Conservation (phyloP, 345 rosid genomes). For the Odontarrhena argentea region DNA sequence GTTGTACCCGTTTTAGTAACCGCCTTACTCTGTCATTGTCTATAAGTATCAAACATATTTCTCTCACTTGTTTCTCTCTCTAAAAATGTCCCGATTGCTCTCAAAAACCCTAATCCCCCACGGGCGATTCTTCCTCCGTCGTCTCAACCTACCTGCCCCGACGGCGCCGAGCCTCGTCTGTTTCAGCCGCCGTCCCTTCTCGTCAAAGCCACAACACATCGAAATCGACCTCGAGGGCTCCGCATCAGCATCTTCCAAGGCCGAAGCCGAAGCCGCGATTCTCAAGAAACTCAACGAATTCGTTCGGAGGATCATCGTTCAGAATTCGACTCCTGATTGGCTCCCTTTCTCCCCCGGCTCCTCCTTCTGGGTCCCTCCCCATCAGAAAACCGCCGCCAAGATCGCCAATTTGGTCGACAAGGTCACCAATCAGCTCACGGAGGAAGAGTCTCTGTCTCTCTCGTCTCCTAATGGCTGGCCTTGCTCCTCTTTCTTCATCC, state of each 20-base stretch:
- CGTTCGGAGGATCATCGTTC: constrained; percentile 43
- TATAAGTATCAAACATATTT: not conserved
- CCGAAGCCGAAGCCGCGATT: constrained; percentile 37
- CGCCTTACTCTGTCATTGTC: constrained; percentile 2
- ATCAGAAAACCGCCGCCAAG: constrained; percentile 22
- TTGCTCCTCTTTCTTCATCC: constrained; percentile 43
- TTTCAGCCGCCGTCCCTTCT: constrained; percentile 29
- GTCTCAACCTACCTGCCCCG: constrained; percentile 5
- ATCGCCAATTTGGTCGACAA: constrained; percentile 37
- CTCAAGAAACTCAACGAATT: constrained; percentile 45
- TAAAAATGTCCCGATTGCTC: constrained; percentile 37
- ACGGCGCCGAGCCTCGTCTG: not conserved
- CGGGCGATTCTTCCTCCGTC: constrained; percentile 36
- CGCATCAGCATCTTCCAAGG: constrained; percentile 27
- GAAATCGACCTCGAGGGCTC: constrained; percentile 38
- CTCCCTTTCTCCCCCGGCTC: constrained; percentile 53
- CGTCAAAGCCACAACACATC: constrained; percentile 31
- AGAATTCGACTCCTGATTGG: constrained; percentile 54
- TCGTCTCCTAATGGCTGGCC: constrained; percentile 51
- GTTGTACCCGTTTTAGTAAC: constrained; percentile 28
- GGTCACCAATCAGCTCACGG: constrained; percentile 39
- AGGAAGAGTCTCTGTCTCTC: constrained; percentile 45
- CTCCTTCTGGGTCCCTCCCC: constrained; percentile 57
- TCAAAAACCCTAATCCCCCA: constrained; percentile 41
- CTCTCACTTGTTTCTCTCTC: constrained; percentile 1